Evolutionary conservation across 352 stramenopile genomes (phyloP).

Genomic region (Pythium grandisporangium): DNA sequence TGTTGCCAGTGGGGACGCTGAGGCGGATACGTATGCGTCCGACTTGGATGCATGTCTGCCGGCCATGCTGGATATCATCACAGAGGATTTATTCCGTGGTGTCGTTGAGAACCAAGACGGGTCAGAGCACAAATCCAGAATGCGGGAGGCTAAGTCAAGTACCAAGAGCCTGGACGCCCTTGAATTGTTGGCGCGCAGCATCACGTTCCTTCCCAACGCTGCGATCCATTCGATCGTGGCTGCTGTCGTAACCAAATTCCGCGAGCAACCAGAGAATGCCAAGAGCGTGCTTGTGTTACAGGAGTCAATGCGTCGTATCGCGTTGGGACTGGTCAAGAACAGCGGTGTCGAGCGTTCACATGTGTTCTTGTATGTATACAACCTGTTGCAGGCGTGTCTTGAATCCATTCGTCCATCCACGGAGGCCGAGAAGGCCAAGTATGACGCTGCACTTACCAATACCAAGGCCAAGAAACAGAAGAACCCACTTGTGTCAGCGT

Average conservation of each 20-base stretch:
- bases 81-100: slow-evolving; percentile 74
- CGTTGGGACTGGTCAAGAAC: slow-evolving; percentile 77
- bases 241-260: slow-evolving; percentile 68
- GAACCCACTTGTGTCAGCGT: slow-evolving; percentile 35
- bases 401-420: slow-evolving; percentile 54
- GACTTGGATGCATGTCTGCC: slow-evolving; percentile 72
- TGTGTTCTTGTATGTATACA: slow-evolving; percentile 80
- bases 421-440: slow-evolving; percentile 60
- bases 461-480: no score
- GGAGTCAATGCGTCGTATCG: slow-evolving; percentile 72
- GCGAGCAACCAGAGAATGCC: slow-evolving; percentile 40
- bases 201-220: slow-evolving; percentile 82
- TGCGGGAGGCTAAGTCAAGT: slow-evolving; percentile 72
- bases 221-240: slow-evolving; percentile 70
- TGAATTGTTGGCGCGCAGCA: slow-evolving; percentile 66
- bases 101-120: slow-evolving; percentile 49
- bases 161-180: slow-evolving; percentile 67
- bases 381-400: slow-evolving; percentile 69
- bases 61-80: slow-evolving; percentile 74
- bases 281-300: slow-evolving; percentile 49
- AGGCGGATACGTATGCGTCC: slow-evolving; percentile 33
- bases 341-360: slow-evolving; percentile 76
- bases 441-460: slow-evolving; percentile 22
- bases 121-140: slow-evolving; percentile 74
- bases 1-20: no score